Conservation (phyloP, 169 alveolate genomes). For the Miamiensis avidus region DNA sequence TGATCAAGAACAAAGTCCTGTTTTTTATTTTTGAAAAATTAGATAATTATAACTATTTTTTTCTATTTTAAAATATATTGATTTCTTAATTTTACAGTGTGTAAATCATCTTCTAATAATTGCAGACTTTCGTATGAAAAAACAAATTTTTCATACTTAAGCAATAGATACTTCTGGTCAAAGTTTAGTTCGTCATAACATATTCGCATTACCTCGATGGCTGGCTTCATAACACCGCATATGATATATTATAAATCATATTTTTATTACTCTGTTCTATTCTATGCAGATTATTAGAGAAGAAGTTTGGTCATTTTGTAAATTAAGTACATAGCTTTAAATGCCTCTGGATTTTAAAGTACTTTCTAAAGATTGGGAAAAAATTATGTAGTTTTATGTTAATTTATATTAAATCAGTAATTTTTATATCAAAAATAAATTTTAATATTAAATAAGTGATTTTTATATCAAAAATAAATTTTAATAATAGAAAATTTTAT, state of each 20-base stretch:
- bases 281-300: background rate
- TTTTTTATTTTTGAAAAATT: too few relatives aligned
- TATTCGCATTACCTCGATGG: background rate
- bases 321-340: background rate
- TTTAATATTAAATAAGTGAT: too few relatives aligned
- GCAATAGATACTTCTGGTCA: background rate
- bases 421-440: too few relatives aligned
- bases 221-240: background rate
- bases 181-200: background rate
- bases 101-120: background rate
- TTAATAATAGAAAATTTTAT: too few relatives aligned
- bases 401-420: too few relatives aligned
- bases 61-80: too few relatives aligned
- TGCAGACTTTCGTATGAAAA: background rate
- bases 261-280: background rate
- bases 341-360: background rate
- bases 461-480: too few relatives aligned
- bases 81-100: background rate
- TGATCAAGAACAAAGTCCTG: background rate
- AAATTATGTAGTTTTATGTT: too few relatives aligned
- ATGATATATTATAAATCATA: background rate
- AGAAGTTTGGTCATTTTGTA: background rate
- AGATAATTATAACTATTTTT: background rate
- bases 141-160: background rate
- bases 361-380: too few relatives aligned